Evolutionary conservation across 352 stramenopile species (phyloP), one percentile per base, ranked within the genome.

Genomic region (Phytophthora agathidicida): DNA sequence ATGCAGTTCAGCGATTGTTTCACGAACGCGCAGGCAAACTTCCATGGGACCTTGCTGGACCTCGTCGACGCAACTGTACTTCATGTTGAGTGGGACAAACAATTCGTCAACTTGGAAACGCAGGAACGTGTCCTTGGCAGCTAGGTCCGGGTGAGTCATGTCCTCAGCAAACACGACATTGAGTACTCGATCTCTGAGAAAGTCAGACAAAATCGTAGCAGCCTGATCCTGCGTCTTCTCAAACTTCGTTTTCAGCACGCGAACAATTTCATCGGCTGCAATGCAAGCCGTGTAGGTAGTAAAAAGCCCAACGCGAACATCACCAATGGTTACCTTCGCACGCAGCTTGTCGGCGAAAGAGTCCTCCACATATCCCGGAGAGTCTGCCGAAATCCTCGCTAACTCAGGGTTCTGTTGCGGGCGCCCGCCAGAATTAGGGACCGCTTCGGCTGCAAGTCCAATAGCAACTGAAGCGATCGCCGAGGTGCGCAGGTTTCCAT

Each of bases 71-170:
- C 67, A 84, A 17, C 90, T 73, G 31, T 94, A 91, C 57, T 89
- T 89, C 60, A 86, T 87, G 54, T 95, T 95, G 2, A 94, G 62
- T 14, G 85, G 81, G 3, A 82, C 71, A 57, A 90, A 91, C n/a
- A 88, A 53, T 42, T 93, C 80, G 36, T 95, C 86, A 19, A 95
- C 80, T 78, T 93, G 86, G 46, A 95, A 95, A 7, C 86, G 83
- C 36, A 93, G 50, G 43, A 86, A 91, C 16, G 85, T 91, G 52
- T 78, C 68, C 2, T 60, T 62, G 23, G 77, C 59, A 3, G 55
- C 33, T 20, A 90, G 47, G 48, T 90, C 77, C 7, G 81, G 81
- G 24, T 77, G 51, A 10, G 43, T 63, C 35, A 58, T 63, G 39
- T 76, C 69, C 32, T 89, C 84, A 4, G 84, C 76, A 35, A 76